These are phyloP conservation scores for Russula sp. DNA, from an alignment of 768 basidiomycete genomes.

Conservation along the genomic window DNA sequence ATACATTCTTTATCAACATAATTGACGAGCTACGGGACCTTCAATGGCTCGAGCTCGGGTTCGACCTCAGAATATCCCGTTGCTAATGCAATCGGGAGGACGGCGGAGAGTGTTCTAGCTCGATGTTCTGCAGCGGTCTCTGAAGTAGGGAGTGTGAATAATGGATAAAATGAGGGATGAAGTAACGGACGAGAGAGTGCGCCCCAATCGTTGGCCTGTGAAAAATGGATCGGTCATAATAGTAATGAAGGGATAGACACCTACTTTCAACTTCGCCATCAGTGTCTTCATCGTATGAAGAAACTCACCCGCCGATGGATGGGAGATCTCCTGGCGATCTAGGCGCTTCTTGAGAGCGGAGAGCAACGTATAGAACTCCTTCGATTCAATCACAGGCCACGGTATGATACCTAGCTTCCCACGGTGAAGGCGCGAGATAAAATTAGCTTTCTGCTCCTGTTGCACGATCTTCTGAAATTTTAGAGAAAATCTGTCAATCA, in stretches of 20 bases:
- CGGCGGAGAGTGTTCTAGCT: slow-evolving; percentile 29
- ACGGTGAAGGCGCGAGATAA: slow-evolving; percentile 51
- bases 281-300: slow-evolving; percentile 50
- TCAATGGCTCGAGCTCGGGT: slow-evolving; percentile 42
- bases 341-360: slow-evolving; percentile 38
- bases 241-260: not conserved
- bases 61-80: slow-evolving; percentile 41
- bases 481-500: slow-evolving; percentile 38
- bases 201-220: slow-evolving; percentile 57
- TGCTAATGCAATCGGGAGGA: slow-evolving; percentile 42
- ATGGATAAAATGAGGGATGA: not conserved
- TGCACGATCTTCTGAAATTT: slow-evolving; percentile 59
- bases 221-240: not conserved
- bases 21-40: slow-evolving; percentile 29
- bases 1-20: too few species aligned
- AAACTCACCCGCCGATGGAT: slow-evolving; percentile 46
- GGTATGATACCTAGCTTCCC: slow-evolving; percentile 52
- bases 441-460: slow-evolving; percentile 53
- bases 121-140: slow-evolving; percentile 45
- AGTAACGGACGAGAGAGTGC: slow-evolving; percentile 47
- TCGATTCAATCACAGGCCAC: slow-evolving; percentile 62
- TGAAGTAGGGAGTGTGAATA: slow-evolving; percentile 20
- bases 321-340: slow-evolving; percentile 43
- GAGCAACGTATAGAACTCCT: slow-evolving; percentile 53
- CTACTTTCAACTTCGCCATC: slow-evolving; percentile 64